These are phyloP conservation scores for Ilex aquifolium DNA, from an alignment of 257 asterid species.

Conservation along the genomic window DNA sequence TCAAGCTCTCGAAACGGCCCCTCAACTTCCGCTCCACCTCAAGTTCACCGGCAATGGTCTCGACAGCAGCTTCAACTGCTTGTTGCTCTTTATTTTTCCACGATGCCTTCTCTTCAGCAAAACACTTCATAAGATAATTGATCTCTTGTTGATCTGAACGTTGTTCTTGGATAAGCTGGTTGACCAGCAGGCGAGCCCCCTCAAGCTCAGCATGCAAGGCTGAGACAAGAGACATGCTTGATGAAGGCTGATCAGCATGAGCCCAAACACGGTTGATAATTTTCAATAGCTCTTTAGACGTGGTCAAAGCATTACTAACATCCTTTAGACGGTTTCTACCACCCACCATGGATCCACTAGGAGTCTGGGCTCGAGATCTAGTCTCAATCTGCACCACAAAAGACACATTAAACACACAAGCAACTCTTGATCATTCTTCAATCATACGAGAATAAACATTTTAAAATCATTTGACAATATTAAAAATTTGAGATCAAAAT, in stretches of 20 bases:
- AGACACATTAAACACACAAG: not conserved
- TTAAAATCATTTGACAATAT: too few species aligned
- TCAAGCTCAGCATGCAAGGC: slow-evolving; percentile 95
- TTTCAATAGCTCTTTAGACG: slow-evolving; percentile 90
- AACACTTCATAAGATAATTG: slow-evolving; percentile 62
- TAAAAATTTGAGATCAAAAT: too few species aligned
- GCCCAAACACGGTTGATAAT: slow-evolving; percentile 83
- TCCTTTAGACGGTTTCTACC: slow-evolving; percentile 60
- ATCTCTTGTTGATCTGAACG: slow-evolving; percentile 50
- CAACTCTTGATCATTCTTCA: too few species aligned
- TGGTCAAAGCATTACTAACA: slow-evolving; percentile 73
- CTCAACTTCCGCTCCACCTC: slow-evolving; percentile 73
- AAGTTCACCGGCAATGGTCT: slow-evolving; percentile 52
- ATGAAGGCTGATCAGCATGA: slow-evolving; percentile 68
- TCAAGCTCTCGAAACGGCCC: slow-evolving; percentile 66
- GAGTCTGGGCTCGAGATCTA: slow-evolving; percentile 60
- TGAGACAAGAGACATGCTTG: slow-evolving; percentile 77
- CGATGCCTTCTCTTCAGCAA: slow-evolving; percentile 76
- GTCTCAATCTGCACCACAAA: slow-evolving; percentile 60
- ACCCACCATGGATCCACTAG: slow-evolving; percentile 47
- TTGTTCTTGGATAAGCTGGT: slow-evolving; percentile 76
- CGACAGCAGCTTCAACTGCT: slow-evolving; percentile 57
- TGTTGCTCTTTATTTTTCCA: slow-evolving; percentile 68
- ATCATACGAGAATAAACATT: not conserved
- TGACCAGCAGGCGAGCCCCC: slow-evolving; percentile 82